phyloP scores from a whole-genome alignment of 768 basidiomycete species.

The Thelephora ganbajun region DNA sequence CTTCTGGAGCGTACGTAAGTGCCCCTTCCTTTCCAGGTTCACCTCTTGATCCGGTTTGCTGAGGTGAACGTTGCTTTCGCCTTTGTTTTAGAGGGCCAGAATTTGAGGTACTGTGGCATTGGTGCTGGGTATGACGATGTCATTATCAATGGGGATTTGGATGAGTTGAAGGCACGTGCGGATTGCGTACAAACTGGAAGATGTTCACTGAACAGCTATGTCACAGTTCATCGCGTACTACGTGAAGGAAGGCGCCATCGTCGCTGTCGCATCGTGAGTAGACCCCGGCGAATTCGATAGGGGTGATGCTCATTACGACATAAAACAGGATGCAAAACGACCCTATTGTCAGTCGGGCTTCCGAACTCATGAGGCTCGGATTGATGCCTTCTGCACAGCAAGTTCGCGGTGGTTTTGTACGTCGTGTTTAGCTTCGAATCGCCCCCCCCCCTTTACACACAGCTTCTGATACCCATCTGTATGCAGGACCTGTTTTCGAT shows the following conservation, averaged over 20 bases:
- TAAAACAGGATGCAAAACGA: constrained; percentile 61
- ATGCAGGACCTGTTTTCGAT: neutral
- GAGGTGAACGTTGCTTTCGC: neutral
- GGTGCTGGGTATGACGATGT: constrained; percentile 63
- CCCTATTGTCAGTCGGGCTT: constrained; percentile 64
- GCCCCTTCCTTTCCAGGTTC: neutral
- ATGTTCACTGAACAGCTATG: neutral
- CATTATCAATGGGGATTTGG: constrained; percentile 60
- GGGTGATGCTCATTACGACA: neutral
- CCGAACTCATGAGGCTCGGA: constrained; percentile 64
- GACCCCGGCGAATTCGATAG: no score
- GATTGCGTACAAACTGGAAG: neutral
- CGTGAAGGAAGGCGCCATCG: constrained; percentile 43
- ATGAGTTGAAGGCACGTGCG: constrained; percentile 55
- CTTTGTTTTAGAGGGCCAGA: constrained; percentile 51
- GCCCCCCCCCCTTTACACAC: no score
- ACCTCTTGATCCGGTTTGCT: neutral
- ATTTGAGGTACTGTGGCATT: constrained; percentile 74
- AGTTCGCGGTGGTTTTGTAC: neutral
- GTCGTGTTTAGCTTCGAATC: no score
- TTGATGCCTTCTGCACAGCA: constrained; percentile 72
- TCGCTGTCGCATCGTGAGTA: constrained; percentile 51
- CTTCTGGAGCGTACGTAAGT: constrained; percentile 85
- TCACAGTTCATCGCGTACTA: constrained; percentile 71
- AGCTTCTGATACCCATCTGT: no score